Evolutionary conservation across 805 yeast genomes (phyloP), one percentile per base, ranked within the genome.

Genomic region (Candida silvicultrix): DNA sequence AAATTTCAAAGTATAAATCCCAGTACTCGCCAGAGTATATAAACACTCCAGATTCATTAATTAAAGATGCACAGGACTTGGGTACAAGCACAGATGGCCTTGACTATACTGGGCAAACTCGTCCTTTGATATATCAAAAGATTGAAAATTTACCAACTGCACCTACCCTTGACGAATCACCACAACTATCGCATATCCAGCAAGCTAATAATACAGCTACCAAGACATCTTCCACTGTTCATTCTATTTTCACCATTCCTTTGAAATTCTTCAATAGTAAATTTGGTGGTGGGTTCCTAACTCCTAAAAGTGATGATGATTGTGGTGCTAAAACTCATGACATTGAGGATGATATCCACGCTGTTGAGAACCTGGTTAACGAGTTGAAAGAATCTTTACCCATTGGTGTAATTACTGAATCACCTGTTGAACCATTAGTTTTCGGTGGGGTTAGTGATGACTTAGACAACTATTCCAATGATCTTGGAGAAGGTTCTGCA

Each of bases 61-160:
- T 35, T 35, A 35, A 35, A 19, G 38, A 35, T 32, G 19, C n/a
- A n/a, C n/a, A n/a, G n/a, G n/a, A n/a, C n/a, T n/a, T n/a, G n/a
- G n/a, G n/a, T n/a, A n/a, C n/a, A n/a, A n/a, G n/a, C n/a, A n/a
- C n/a, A n/a, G n/a, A n/a, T n/a, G n/a, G n/a, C n/a, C n/a, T n/a
- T n/a, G n/a, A n/a, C 6, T 31, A 14, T n/a, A 31, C 9, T 31
- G 18, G n/a, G 9, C 16, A 31, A 31, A 14, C 37, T 7, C 16
- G 40, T 11, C 36, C 47, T 5, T 41, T 42, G 21, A 16, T 25
- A 23, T 43, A 45, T 14, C 38, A 32, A 10, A 45, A 40, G 23
- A 29, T 51, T 45, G 54, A 49, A 15, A 46, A 49, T 19, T 45
- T 49, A 34, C 55, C 56, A 20, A 53, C 52, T 15, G 45, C 51